A percentile compares a stretch with the other conserved stretches of the same genome.
Conservation (phyloP, 1,284 basidiomycete genomes). For the Caloboletus firmus region DNA sequence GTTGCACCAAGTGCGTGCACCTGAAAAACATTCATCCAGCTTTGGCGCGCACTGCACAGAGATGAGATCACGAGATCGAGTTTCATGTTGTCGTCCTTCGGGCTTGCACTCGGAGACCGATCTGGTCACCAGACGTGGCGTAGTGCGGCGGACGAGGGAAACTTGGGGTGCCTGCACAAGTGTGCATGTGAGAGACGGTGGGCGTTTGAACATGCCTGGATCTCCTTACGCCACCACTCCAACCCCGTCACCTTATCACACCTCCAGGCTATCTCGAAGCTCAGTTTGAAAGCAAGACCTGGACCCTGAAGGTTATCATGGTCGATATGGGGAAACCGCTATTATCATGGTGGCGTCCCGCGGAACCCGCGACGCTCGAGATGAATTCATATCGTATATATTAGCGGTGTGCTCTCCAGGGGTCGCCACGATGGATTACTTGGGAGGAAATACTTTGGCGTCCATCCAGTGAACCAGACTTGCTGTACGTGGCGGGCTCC, state of each 20-base stretch:
- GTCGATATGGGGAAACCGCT: constrained; percentile 7
- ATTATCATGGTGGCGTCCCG: constrained; percentile 15
- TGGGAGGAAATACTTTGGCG: not conserved
- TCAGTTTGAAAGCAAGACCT: not conserved
- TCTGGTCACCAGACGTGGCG: not conserved
- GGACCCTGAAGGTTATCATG: constrained; percentile 20
- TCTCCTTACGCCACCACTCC: not conserved
- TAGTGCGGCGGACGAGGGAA: not conserved
- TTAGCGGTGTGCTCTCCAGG: not conserved
- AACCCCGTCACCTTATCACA: not conserved
- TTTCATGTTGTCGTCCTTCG: not conserved
- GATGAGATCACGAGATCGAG: not conserved
- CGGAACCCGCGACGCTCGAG: constrained; percentile 4
- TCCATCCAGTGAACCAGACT: not conserved
- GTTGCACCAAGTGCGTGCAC: not conserved
- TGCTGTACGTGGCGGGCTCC: constrained; percentile 8
- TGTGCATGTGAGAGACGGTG: not conserved
- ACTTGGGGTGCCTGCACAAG: too few species aligned
- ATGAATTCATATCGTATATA: constrained; percentile 9
- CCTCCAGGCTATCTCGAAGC: not conserved
- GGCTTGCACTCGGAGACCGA: not conserved
- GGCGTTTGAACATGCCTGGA: not conserved
- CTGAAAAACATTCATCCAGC: not conserved
- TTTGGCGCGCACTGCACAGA: not conserved
- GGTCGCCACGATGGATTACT: not conserved